Percentiles rank a stretch among this genome's conserved stretches.
phyloP scores from a whole-genome alignment of 495 filamentous ascomycete species.

The Niebla homalea region DNA sequence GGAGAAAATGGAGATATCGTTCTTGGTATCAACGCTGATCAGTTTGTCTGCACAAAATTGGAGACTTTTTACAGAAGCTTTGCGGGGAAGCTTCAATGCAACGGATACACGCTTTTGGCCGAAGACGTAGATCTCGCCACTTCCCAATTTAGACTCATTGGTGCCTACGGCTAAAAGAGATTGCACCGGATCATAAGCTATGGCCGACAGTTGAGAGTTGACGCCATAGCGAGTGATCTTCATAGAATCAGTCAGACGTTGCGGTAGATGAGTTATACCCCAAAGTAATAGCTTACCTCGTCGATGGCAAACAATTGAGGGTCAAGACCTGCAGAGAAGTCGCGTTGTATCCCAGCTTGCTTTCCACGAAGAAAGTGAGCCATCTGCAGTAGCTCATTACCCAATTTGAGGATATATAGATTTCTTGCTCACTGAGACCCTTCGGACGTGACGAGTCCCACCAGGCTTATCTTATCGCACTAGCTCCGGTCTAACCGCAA shows the following conservation, averaged over 20 bases:
- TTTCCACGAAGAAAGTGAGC: constrained; percentile 78
- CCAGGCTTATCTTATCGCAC: neutral
- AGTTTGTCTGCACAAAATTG: constrained; percentile 69
- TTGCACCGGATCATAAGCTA: constrained; percentile 88
- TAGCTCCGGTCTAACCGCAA: neutral
- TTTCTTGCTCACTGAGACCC: too few species aligned
- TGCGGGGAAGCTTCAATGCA: constrained; percentile 47
- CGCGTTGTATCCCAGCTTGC: constrained; percentile 82
- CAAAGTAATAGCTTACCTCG: constrained; percentile 48
- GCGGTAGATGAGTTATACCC: neutral
- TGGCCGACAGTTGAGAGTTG: constrained; percentile 66
- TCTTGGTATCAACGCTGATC: constrained; percentile 68
- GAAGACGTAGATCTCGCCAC: constrained; percentile 79
- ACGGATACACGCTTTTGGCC: constrained; percentile 70
- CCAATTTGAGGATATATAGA: too few species aligned
- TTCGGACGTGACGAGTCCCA: neutral
- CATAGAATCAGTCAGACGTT: constrained; percentile 12
- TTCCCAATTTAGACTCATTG: constrained; percentile 61
- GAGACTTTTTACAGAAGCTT: constrained; percentile 56
- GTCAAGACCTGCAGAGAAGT: constrained; percentile 68
- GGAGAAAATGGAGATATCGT: constrained; percentile 70
- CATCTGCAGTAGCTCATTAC: constrained; percentile 32
- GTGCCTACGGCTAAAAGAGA: constrained; percentile 91
- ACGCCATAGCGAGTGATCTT: constrained; percentile 73
- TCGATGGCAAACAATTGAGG: constrained; percentile 68